Conservation (phyloP, 2,329 filamentous ascomycete species). For the Hypoxylon sp. region DNA sequence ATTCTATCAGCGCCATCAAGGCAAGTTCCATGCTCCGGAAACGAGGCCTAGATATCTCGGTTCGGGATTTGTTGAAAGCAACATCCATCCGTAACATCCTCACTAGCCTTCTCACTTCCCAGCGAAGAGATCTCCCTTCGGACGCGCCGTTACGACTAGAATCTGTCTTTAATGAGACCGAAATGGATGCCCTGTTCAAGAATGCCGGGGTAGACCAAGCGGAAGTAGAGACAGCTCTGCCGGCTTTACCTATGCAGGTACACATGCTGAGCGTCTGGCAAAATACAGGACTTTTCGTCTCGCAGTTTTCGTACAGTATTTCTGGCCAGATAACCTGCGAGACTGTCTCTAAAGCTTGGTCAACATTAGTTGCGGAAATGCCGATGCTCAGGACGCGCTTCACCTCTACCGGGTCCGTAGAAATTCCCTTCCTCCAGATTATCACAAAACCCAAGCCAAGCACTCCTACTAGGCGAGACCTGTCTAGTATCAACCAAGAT, state of each 20-base stretch:
- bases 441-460: conserved; percentile 60
- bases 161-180: conserved; percentile 55
- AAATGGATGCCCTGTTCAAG: conserved; percentile 56
- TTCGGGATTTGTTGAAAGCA: conserved; percentile 78
- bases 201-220: conserved; percentile 57
- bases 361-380: conserved; percentile 64
- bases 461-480: conserved; percentile 45
- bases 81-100: conserved; percentile 75
- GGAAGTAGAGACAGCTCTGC: conserved; percentile 70
- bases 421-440: conserved; percentile 73
- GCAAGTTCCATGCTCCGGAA: conserved; percentile 78
- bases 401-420: conserved; percentile 61
- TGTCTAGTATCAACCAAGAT: conserved; percentile 37
- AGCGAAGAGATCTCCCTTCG: neutral
- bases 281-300: conserved; percentile 77
- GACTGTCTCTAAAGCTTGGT: conserved; percentile 72
- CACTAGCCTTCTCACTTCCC: conserved; percentile 42
- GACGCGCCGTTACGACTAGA: neutral
- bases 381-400: conserved; percentile 79
- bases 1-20: conserved; percentile 93
- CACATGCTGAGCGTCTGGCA: conserved; percentile 87
- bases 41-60: conserved; percentile 70
- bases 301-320: conserved; percentile 75
- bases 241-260: conserved; percentile 80
- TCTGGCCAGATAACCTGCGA: conserved; percentile 55